Evolutionary conservation across 2,329 filamentous ascomycete genomes (phyloP).

Genomic region (Fusarium sp.): DNA sequence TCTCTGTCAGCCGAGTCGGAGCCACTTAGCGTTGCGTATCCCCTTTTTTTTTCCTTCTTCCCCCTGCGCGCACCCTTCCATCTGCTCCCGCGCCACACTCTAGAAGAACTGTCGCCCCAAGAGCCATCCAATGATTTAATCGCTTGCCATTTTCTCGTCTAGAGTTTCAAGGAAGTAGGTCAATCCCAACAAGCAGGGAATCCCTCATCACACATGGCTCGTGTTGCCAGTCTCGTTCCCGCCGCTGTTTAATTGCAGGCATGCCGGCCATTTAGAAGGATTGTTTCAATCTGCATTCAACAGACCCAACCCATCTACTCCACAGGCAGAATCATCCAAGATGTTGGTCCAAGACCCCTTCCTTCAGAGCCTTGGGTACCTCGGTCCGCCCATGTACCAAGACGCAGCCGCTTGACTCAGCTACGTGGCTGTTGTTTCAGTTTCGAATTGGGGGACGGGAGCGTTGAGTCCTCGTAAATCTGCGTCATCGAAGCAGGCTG

Average conservation of each 20-base stretch:
- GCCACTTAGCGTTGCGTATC: constrained; percentile 40
- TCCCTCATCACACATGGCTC: constrained; percentile 15
- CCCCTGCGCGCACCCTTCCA: constrained; percentile 6
- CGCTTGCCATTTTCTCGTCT: neutral
- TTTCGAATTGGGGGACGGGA: constrained; percentile 14
- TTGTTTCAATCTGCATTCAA: neutral
- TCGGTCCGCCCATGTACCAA: neutral
- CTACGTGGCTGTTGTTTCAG: constrained; percentile 28
- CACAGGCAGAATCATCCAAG: neutral
- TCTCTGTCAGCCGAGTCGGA: constrained; percentile 41
- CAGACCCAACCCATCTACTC: neutral
- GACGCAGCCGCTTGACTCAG: neutral
- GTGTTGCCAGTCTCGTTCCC: constrained; percentile 9
- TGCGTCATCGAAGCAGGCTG: constrained; percentile 11
- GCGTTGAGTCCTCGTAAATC: neutral
- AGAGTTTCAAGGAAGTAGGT: constrained; percentile 12
- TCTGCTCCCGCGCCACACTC: constrained; percentile 28
- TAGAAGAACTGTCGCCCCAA: constrained; percentile 20
- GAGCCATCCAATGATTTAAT: constrained; percentile 9
- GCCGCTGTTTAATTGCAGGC: constrained; percentile 29
- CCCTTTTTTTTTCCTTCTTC: constrained; percentile 26
- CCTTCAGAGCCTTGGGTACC: neutral
- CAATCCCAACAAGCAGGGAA: constrained; percentile 20
- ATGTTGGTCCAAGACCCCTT: neutral
- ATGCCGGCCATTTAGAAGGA: constrained; percentile 15